These are phyloP conservation scores for Tricladium varicosporioides DNA, from an alignment of 2,329 filamentous ascomycete species.

Conservation along the genomic window DNA sequence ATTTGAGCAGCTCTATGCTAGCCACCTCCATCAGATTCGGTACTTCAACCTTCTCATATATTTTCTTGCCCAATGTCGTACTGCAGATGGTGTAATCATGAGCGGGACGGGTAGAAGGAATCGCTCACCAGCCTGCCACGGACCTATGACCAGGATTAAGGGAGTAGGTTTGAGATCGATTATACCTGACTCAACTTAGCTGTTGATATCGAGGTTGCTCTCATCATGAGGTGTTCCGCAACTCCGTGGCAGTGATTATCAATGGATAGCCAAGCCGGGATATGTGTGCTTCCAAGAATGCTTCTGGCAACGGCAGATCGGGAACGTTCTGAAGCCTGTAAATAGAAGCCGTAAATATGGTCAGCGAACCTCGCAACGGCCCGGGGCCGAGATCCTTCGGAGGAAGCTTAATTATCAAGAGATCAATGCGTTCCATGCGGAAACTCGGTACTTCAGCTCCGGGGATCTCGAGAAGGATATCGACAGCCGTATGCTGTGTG, in stretches of 20 bases:
- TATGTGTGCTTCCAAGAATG: background rate
- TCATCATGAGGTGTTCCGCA: background rate
- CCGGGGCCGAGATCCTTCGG: slow-evolving; percentile 2
- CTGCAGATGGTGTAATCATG: slow-evolving; percentile 11
- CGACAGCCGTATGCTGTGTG: background rate
- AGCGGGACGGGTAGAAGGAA: slow-evolving; percentile 7
- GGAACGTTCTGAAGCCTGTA: slow-evolving; percentile 2
- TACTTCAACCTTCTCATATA: slow-evolving; percentile 9
- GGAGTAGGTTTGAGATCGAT: background rate
- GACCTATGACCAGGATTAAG: background rate
- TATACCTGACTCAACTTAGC: too few species aligned
- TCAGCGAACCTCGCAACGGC: slow-evolving; percentile 4
- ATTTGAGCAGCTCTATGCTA: slow-evolving; percentile 1
- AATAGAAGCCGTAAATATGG: slow-evolving; percentile 5
- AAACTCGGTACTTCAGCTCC: slow-evolving; percentile 1
- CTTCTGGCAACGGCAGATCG: slow-evolving; percentile 1
- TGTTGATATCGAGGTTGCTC: background rate
- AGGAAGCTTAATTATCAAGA: background rate
- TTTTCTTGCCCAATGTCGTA: slow-evolving; percentile 21
- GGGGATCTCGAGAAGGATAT: slow-evolving; percentile 1
- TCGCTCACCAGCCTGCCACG: background rate
- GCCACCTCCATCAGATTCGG: background rate
- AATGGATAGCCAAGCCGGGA: slow-evolving; percentile 6
- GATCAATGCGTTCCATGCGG: slow-evolving; percentile 2
- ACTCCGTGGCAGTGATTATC: background rate